Evolutionary conservation across 129 eudicot species (phyloP).

Genomic region (Escallonia herrerae): DNA sequence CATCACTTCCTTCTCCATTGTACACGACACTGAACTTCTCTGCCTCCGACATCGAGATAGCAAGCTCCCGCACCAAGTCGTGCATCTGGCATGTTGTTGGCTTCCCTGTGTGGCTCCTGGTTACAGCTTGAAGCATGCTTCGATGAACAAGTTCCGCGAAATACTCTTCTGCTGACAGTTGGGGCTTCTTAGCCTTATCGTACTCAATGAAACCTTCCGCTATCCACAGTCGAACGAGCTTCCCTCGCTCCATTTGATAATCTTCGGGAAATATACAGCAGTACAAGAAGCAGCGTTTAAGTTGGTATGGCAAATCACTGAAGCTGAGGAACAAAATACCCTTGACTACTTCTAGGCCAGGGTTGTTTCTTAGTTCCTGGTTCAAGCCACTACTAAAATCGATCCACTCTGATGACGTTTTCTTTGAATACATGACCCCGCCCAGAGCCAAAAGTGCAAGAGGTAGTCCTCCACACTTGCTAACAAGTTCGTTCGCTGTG

Average conservation of each 20-base stretch:
- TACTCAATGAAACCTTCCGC: constrained; percentile 7
- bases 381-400: neutral
- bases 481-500: neutral
- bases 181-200: neutral
- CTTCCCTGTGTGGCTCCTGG: neutral
- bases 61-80: constrained; percentile 21
- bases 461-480: neutral
- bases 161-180: constrained; percentile 8
- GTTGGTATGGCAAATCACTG: neutral
- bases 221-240: constrained; percentile 7
- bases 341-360: neutral
- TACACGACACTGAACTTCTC: neutral
- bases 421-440: neutral
- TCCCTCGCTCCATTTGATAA: neutral
- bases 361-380: neutral
- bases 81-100: constrained; percentile 13
- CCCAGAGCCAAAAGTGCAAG: neutral
- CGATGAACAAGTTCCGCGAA: neutral
- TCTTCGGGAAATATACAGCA: constrained; percentile 13
- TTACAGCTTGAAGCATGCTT: neutral
- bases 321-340: neutral
- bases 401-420: neutral
- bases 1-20: neutral
- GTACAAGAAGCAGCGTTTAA: constrained; percentile 10
- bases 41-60: neutral